Base-by-base conservation (phyloP, 1,139 yeast genomes). In the Waltiozyma sp. region DNA sequence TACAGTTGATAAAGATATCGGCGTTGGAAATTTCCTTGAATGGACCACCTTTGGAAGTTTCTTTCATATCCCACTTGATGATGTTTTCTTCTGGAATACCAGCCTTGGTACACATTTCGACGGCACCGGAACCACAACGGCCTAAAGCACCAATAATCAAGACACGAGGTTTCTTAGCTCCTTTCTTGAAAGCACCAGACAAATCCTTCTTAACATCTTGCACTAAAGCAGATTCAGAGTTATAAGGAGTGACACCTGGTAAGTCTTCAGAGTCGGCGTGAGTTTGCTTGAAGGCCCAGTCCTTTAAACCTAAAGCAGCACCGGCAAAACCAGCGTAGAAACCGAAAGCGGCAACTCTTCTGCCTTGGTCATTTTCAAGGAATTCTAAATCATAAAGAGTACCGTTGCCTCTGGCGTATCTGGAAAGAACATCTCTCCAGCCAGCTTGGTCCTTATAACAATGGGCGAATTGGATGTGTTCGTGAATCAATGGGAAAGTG, bases 281-380 rank as follows among this genome's bases (percentile, higher is more conserved):
- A 28, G 79, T 66, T 62, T 84, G 91, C 67, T 89, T 88, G 69
- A 83, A 84, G 40, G 94, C 85, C 96, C 97, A 91, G 63, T 88
- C 95, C 60, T 77, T 77, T 43, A 89, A 73, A 58, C 98, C 98
- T 45, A 91, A 68, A 28, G 98, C 98, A 40, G 99, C 97, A 58
- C 98, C 98, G 14, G 97, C 98, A 61, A 93, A 91, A 21, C 98
- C 98, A 40, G 99, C 98, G 63, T 91, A 91, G 70, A 77, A 93
- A 16, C 99, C 98, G 61, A 91, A 91, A 14, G 98, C 98, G 40
- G 98, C 99, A 37, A 93, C 99, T 67, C 98, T 83, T 71, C 97
- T 84, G 34, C 97, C 97, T 60, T 78, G 80, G 54, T 85, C 96
- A 61, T 91, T 87, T 63, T 86, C 94, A 61, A 93, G 72, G 61